These are phyloP conservation scores for Colletotrichum viniferum DNA, from an alignment of 2,329 filamentous ascomycete species.

Conservation along the genomic window DNA sequence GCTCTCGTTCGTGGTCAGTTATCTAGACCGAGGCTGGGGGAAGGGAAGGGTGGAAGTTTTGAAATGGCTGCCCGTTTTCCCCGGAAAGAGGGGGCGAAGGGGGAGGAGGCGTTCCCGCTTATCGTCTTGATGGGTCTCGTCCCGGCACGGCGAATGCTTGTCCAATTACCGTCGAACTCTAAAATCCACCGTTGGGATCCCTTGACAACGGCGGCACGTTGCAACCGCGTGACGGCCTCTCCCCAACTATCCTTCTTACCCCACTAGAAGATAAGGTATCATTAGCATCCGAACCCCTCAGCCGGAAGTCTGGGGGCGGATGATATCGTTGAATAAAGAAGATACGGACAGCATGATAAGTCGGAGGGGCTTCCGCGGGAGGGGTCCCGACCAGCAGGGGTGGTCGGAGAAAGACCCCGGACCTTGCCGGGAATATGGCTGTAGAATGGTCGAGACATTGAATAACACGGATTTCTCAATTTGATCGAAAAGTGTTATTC, in stretches of 20 bases:
- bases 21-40: neutral
- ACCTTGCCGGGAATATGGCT: neutral
- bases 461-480: no score
- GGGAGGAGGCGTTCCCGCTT: neutral
- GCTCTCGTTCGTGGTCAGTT: neutral
- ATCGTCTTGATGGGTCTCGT: constrained; percentile 16
- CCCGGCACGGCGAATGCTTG: constrained; percentile 20
- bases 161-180: neutral
- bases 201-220: neutral
- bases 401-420: neutral
- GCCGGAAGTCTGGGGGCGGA: neutral
- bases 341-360: constrained; percentile 11
- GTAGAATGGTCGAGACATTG: neutral
- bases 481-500: no score
- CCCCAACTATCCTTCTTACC: neutral
- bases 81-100: neutral
- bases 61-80: neutral
- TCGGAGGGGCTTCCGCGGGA: constrained; percentile 7
- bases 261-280: constrained; percentile 13
- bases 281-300: neutral
- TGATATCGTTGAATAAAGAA: neutral
- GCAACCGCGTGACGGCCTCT: neutral
- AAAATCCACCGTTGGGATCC: neutral
- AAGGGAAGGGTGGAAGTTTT: neutral
- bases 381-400: neutral